Conservation (phyloP, 1,284 basidiomycete species). For the Filobasidium uniguttulatum region DNA sequence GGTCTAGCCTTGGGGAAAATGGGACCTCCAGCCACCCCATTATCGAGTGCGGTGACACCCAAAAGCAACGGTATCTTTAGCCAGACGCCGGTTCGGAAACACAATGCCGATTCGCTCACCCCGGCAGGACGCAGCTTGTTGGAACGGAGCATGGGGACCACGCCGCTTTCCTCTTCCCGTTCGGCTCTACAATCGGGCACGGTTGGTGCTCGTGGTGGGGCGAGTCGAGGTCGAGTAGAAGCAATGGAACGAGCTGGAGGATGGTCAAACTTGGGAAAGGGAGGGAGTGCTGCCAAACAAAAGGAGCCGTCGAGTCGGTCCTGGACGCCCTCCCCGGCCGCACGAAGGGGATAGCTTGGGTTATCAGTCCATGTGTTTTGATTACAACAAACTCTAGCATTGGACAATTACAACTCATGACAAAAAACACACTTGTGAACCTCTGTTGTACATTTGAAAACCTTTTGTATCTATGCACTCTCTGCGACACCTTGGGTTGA, state of each 20-base stretch:
- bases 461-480: no score
- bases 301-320: conserved; percentile 2
- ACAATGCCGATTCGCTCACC: conserved; percentile 52
- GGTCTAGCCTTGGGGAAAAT: conserved; percentile 24
- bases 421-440: neutral
- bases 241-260: conserved; percentile 50
- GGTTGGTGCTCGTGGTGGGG: conserved; percentile 40
- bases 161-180: neutral
- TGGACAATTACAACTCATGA: neutral
- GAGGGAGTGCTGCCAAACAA: neutral
- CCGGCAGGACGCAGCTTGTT: conserved; percentile 64
- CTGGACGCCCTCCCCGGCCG: no score
- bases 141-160: conserved; percentile 44
- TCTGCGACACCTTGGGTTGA: no score
- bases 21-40: conserved; percentile 20
- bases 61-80: conserved; percentile 41
- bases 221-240: conserved; percentile 50
- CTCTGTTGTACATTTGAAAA: no score
- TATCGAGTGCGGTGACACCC: conserved; percentile 57
- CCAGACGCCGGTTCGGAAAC: conserved; percentile 42
- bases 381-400: no score
- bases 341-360: no score
- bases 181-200: neutral
- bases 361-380: no score
- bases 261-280: conserved; percentile 40